These are phyloP conservation scores for Phytophthora macrochlamydospora DNA, from an alignment of 352 stramenopile genomes.

Conservation along the genomic window DNA sequence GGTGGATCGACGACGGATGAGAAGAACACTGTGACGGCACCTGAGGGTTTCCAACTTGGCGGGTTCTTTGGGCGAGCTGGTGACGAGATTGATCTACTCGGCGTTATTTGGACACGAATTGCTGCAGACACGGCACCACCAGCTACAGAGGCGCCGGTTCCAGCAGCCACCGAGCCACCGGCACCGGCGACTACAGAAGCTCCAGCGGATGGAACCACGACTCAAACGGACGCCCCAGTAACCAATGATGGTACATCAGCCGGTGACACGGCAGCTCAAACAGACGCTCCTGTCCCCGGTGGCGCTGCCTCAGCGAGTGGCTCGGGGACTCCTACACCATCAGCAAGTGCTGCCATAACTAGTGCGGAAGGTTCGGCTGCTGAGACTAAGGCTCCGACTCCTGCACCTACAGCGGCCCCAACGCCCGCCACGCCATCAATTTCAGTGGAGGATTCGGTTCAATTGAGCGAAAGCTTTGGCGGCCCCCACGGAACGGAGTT, in stretches of 20 bases:
- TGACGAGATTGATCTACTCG: slow-evolving; percentile 27
- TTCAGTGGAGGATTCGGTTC: slow-evolving; percentile 11
- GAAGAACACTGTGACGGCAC: slow-evolving; percentile 10
- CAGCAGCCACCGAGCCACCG: too few relatives aligned
- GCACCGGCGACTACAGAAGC: too few relatives aligned
- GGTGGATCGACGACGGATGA: slow-evolving; percentile 15
- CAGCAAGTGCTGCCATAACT: too few relatives aligned
- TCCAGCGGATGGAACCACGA: too few relatives aligned
- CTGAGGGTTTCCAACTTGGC: slow-evolving; percentile 17
- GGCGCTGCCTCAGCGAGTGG: too few relatives aligned
- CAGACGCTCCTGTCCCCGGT: slow-evolving; percentile 16
- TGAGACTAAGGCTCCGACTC: too few relatives aligned
- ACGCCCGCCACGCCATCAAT: background rate
- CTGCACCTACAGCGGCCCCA: too few relatives aligned
- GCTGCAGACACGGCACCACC: background rate
- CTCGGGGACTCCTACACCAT: too few relatives aligned
- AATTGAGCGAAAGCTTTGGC: slow-evolving; percentile 40
- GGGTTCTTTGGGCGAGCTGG: slow-evolving; percentile 20
- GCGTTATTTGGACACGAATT: slow-evolving; percentile 20
- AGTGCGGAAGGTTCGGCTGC: too few relatives aligned
- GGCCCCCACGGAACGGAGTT: slow-evolving; percentile 47
- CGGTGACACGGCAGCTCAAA: slow-evolving; percentile 3
- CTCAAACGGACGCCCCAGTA: too few relatives aligned
- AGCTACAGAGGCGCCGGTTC: too few relatives aligned
- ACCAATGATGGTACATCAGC: background rate